These are phyloP conservation scores for Quercus parvula DNA, from an alignment of 306 rosid genomes.

Conservation along the genomic window DNA sequence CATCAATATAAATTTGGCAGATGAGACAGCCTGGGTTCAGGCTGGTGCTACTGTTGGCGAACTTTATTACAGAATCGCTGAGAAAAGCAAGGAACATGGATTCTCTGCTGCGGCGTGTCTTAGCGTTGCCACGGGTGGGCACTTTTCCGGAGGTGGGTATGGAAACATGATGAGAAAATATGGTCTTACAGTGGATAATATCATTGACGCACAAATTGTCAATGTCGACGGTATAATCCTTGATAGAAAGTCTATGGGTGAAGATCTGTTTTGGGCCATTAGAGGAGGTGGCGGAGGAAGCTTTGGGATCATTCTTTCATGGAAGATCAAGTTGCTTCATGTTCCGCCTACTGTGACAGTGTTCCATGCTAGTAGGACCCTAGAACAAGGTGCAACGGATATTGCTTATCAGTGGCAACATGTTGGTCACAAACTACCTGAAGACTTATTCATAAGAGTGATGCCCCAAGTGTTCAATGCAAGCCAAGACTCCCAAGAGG, in stretches of 20 bases:
- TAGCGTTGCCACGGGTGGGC: constrained; percentile 27
- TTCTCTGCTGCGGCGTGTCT: constrained; percentile 33
- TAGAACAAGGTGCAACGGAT: constrained; percentile 13
- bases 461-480: no score
- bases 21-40: constrained; percentile 26
- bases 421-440: not conserved
- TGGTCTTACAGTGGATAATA: constrained; percentile 30
- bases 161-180: constrained; percentile 35
- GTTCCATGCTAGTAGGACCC: constrained; percentile 1
- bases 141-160: constrained; percentile 37
- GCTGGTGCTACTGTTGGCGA: constrained; percentile 39
- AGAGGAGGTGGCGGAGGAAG: constrained; percentile 41
- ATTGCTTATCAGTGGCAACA: constrained; percentile 15
- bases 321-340: constrained; percentile 24
- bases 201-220: constrained; percentile 27
- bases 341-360: constrained; percentile 25
- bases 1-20: not conserved
- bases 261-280: constrained; percentile 44
- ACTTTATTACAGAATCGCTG: constrained; percentile 23
- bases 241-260: constrained; percentile 34
- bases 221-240: constrained; percentile 22
- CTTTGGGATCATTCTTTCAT: constrained; percentile 34
- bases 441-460: no score
- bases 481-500: no score
- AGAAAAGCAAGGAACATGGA: constrained; percentile 17